Percentiles rank a stretch among this genome's conserved stretches.
Conservation (phyloP, 1,284 basidiomycete species). For the Albatrellus sp. region DNA sequence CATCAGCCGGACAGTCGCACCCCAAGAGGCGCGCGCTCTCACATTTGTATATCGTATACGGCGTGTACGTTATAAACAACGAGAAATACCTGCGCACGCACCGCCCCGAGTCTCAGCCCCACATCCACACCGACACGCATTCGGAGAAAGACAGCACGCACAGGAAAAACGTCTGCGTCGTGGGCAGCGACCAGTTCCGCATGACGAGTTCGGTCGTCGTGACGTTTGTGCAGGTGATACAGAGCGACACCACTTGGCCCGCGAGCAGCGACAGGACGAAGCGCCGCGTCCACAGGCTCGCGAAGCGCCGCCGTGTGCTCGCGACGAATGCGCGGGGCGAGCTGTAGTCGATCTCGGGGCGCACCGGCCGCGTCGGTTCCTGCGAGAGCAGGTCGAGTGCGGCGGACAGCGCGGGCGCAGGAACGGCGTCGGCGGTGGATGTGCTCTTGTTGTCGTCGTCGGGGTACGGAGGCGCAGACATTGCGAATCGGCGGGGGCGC, state of each 20-base stretch:
- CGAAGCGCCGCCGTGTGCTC: slow-evolving; percentile 47
- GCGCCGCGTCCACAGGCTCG: slow-evolving; percentile 61
- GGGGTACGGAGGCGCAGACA: not conserved
- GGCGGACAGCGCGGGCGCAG: not conserved
- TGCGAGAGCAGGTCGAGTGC: slow-evolving; percentile 2
- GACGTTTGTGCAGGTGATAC: slow-evolving; percentile 78
- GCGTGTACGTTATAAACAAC: slow-evolving; percentile 64
- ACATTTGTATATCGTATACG: slow-evolving; percentile 79
- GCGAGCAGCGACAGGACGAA: slow-evolving; percentile 58
- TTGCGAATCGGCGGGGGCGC: not conserved
- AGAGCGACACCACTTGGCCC: slow-evolving; percentile 74
- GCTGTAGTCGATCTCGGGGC: slow-evolving; percentile 50
- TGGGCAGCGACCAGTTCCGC: slow-evolving; percentile 63
- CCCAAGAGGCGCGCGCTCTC: slow-evolving; percentile 13
- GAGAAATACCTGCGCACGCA: slow-evolving; percentile 53
- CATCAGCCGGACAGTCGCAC: not conserved
- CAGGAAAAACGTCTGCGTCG: slow-evolving; percentile 75
- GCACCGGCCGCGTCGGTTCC: slow-evolving; percentile 1
- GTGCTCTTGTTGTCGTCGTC: slow-evolving; percentile 12
- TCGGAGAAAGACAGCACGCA: slow-evolving; percentile 24
- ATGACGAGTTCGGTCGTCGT: slow-evolving; percentile 66
- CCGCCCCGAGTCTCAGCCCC: not conserved
- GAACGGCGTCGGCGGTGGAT: not conserved
- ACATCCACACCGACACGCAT: not conserved
- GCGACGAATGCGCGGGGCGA: slow-evolving; percentile 36